Evolutionary conservation across 495 filamentous ascomycete genomes (phyloP).

Genomic region (Neurospora sp.): DNA sequence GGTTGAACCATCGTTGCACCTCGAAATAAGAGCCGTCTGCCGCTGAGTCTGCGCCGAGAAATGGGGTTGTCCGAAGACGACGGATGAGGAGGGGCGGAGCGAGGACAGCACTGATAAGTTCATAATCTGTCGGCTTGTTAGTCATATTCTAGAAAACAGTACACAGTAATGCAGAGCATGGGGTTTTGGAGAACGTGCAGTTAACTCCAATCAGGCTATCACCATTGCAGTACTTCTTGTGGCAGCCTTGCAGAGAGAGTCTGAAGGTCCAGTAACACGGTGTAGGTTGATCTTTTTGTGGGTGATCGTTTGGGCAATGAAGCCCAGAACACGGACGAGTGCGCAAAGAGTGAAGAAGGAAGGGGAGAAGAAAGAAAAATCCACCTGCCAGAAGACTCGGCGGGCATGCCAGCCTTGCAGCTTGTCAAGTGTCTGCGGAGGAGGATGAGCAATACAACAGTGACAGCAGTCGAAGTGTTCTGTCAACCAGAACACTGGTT

Average conservation of each 20-base stretch:
- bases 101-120: background rate
- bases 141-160: background rate
- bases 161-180: background rate
- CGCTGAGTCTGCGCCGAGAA: background rate
- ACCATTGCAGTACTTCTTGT: background rate
- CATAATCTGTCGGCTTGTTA: background rate
- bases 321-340: too few relatives aligned
- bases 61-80: too few relatives aligned
- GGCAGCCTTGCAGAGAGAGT: background rate
- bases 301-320: too few relatives aligned
- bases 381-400: too few relatives aligned
- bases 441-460: background rate
- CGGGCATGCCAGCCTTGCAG: too few relatives aligned
- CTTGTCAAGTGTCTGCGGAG: background rate
- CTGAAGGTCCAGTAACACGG: too few relatives aligned
- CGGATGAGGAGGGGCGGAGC: too few relatives aligned
- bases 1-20: background rate
- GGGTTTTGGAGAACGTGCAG: background rate
- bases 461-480: background rate
- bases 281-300: too few relatives aligned
- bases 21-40: background rate
- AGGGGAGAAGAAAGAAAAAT: too few relatives aligned
- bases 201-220: background rate
- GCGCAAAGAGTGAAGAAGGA: too few relatives aligned
- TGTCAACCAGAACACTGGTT: background rate